Conservation (phyloP, 768 basidiomycete species). For the Termitomyces sp. region DNA sequence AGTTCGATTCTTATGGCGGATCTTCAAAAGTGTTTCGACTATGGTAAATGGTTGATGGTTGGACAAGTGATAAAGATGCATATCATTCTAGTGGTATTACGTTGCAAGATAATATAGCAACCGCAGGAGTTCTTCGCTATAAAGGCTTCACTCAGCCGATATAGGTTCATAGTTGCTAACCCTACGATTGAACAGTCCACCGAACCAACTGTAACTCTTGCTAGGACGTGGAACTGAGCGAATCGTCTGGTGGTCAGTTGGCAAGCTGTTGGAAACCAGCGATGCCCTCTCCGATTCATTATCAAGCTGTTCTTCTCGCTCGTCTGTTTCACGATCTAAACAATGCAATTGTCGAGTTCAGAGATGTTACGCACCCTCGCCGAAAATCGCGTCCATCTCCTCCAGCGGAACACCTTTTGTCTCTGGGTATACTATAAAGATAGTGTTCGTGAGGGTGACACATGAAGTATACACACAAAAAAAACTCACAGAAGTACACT, state of each 20-base stretch:
- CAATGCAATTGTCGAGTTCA: background rate
- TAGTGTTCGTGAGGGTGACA: background rate
- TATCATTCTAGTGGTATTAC: background rate
- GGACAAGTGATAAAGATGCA: background rate
- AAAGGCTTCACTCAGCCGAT: constrained; percentile 7
- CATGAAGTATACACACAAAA: background rate
- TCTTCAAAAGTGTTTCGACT: too few species aligned
- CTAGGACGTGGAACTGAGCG: constrained; percentile 18
- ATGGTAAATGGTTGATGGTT: background rate
- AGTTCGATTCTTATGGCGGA: background rate
- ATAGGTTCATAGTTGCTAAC: constrained; percentile 24
- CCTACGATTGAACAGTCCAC: constrained; percentile 38
- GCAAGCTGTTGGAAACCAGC: constrained; percentile 35
- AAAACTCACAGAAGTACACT: constrained; percentile 22
- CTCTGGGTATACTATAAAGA: constrained; percentile 68
- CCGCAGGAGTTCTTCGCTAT: background rate
- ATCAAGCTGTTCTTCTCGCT: constrained; percentile 56
- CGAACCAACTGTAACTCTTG: constrained; percentile 39
- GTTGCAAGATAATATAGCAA: background rate
- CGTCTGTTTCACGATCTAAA: constrained; percentile 12
- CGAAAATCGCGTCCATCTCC: constrained; percentile 88
- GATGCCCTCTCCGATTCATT: constrained; percentile 61
- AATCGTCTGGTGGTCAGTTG: constrained; percentile 32
- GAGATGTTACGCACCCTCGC: constrained; percentile 55
- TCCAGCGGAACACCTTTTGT: constrained; percentile 84